Conservation (phyloP, 2,329 filamentous ascomycete genomes). For the Botrytis paeoniae region DNA sequence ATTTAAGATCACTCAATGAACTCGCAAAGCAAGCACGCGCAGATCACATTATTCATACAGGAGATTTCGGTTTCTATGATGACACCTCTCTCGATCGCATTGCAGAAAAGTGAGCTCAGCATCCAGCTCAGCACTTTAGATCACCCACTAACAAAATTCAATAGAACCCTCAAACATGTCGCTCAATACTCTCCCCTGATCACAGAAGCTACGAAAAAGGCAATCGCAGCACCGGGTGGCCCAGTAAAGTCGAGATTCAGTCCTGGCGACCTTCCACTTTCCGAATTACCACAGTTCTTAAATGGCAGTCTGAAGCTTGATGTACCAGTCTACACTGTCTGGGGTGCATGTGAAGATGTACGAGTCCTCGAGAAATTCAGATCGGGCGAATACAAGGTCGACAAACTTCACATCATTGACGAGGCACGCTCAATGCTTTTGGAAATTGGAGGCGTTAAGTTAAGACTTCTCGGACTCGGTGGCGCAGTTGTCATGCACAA, state of each 20-base stretch:
- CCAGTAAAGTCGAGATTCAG: slow-evolving; percentile 84
- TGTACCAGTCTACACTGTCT: slow-evolving; percentile 96
- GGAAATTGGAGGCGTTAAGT: slow-evolving; percentile 92
- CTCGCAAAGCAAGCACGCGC: slow-evolving; percentile 91
- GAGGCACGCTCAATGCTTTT: slow-evolving; percentile 94
- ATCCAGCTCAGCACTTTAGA: slow-evolving; percentile 12
- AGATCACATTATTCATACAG: slow-evolving; percentile 97
- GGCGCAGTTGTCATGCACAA: slow-evolving; percentile 99
- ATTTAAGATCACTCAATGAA: slow-evolving; percentile 92
- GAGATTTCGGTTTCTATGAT: slow-evolving; percentile 99
- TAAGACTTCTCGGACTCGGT: slow-evolving; percentile 87
- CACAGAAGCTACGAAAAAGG: slow-evolving; percentile 69
- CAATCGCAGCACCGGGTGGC: slow-evolving; percentile 63
- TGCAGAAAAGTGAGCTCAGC: slow-evolving; percentile 78
- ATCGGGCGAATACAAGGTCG: slow-evolving; percentile 95
- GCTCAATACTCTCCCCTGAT: slow-evolving; percentile 97
- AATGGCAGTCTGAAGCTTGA: slow-evolving; percentile 87
- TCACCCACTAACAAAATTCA: slow-evolving; percentile 31
- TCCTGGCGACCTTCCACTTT: slow-evolving; percentile 80
- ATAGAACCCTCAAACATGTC: slow-evolving; percentile 93
- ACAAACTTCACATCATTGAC: slow-evolving; percentile 96
- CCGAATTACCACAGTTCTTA: slow-evolving; percentile 85
- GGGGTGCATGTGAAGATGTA: slow-evolving; percentile 98
- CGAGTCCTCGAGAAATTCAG: slow-evolving; percentile 96
- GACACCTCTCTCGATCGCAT: slow-evolving; percentile 93